These are phyloP conservation scores for Pascua guehoae DNA, from an alignment of 1,284 basidiomycete genomes.

Conservation along the genomic window DNA sequence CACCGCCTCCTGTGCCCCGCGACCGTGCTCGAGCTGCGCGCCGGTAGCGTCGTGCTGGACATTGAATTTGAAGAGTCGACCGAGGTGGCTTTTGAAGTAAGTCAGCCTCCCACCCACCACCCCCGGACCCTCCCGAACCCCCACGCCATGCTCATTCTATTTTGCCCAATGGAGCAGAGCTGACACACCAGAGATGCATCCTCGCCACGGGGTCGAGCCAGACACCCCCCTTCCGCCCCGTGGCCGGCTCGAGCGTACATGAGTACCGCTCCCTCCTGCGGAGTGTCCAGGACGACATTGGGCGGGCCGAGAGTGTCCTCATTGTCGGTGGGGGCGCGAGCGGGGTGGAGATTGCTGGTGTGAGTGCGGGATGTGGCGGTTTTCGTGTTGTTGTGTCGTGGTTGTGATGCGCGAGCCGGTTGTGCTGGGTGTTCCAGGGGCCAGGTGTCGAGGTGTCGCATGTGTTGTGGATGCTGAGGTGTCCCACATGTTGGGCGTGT, in stretches of 20 bases:
- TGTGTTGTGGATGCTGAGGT: too few relatives aligned
- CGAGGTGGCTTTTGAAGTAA: slow-evolving; percentile 44
- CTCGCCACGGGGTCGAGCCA: slow-evolving; percentile 43
- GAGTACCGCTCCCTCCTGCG: slow-evolving; percentile 23
- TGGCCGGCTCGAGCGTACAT: slow-evolving; percentile 17
- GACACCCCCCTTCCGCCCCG: slow-evolving; percentile 38
- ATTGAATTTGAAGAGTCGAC: slow-evolving; percentile 40
- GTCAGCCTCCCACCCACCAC: not conserved
- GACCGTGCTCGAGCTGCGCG: slow-evolving; percentile 39
- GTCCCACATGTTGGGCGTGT: too few relatives aligned
- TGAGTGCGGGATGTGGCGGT: not conserved
- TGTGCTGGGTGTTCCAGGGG: too few relatives aligned
- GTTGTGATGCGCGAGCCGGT: too few relatives aligned
- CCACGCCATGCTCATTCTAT: too few relatives aligned
- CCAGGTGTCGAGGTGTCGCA: too few relatives aligned
- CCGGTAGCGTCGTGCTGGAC: slow-evolving; percentile 39
- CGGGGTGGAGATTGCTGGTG: slow-evolving; percentile 52
- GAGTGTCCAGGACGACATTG: slow-evolving; percentile 35
- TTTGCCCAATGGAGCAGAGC: too few relatives aligned
- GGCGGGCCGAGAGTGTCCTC: slow-evolving; percentile 35
- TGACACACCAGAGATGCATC: slow-evolving; percentile 29
- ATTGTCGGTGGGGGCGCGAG: slow-evolving; percentile 51
- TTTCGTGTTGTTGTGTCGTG: too few relatives aligned
- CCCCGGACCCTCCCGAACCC: too few relatives aligned
- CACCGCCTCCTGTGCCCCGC: slow-evolving; percentile 36